These are phyloP conservation scores for Pythium diclinum DNA, from an alignment of 352 stramenopile genomes.

Conservation along the genomic window DNA sequence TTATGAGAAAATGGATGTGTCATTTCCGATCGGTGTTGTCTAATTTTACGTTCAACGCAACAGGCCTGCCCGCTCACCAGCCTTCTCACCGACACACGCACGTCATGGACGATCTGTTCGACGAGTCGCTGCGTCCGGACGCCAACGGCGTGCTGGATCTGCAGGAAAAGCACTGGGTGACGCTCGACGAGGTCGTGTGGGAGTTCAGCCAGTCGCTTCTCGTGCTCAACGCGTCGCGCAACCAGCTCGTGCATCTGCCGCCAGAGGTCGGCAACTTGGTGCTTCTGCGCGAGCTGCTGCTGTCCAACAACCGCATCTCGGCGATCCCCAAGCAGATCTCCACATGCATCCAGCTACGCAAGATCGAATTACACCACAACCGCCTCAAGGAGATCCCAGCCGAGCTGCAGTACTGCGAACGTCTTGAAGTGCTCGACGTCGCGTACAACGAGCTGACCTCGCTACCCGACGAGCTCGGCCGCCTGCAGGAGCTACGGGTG, in stretches of 20 bases:
- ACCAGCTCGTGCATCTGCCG: conserved; percentile 66
- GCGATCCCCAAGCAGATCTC: conserved; percentile 53
- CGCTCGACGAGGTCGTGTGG: conserved; percentile 78
- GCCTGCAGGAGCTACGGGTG: conserved; percentile 47
- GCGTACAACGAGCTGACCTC: conserved; percentile 63
- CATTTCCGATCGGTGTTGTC: not conserved
- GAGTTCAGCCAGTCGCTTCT: conserved; percentile 58
- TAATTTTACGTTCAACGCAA: not conserved
- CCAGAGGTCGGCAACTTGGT: conserved; percentile 58
- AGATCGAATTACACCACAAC: conserved; percentile 65
- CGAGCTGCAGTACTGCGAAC: conserved; percentile 66
- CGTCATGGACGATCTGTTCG: conserved; percentile 72
- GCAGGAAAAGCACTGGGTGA: conserved; percentile 78
- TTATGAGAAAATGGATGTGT: not conserved
- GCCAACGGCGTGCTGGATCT: conserved; percentile 70
- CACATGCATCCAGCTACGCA: conserved; percentile 61
- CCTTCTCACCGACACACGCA: not conserved
- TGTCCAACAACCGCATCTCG: conserved; percentile 59
- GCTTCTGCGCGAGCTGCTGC: conserved; percentile 58
- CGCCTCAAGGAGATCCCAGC: conserved; percentile 57
- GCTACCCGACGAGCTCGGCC: conserved; percentile 50
- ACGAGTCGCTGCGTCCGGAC: conserved; percentile 56
- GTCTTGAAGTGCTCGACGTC: conserved; percentile 61
- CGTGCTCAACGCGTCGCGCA: conserved; percentile 64
- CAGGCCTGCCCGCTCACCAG: not conserved